Evolutionary conservation across 805 yeast genomes (phyloP), one percentile per base, ranked within the genome.

Genomic region (Lipomyces chichibuensis): DNA sequence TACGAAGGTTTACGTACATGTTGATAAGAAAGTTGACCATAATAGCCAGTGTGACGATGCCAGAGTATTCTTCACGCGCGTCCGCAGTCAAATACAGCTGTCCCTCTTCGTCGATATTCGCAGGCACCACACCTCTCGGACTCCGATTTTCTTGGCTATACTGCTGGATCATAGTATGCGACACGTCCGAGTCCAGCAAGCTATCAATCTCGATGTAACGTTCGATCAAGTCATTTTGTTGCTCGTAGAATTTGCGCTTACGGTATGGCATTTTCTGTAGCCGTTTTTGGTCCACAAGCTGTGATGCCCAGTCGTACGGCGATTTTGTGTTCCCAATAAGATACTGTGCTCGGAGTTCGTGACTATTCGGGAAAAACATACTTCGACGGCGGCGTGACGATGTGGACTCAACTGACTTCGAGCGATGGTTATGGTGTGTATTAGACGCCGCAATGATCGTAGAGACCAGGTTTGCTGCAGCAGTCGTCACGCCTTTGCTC

Each of bases 111-210:
- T 84, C 88, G 46, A 88, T 79, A 71, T 88, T 83, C 0, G 87
- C 92, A 0, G 92, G 92, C 4, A 84, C 85, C 2, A 82, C 74
- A 55, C 70, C 69, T 2, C 74, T 64, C 64, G 77, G 69, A 64
- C 75, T 61, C 8, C 33, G 17, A 11, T n/a, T 25, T 29, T 52
- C 55, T 29, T 52, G 33, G 27, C 56, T 57, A 72, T 90, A 89
- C 60, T 84, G 86, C 57, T 84, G 80, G 61, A 90, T 81, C 87
- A 90, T 87, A 56, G 84, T 80, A 66, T 83, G 82, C 70, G 87
- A 90, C 65, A 90, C 82, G 0, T 92, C 92, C 3, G 91, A 84
- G 73, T 89, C 95, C 57, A 90, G 80, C 61, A 89, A 79, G 60
- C 80, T 79, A 74, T 90, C 96, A 32, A 90, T 85, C 65, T 85